Evolutionary conservation across 345 rosid genomes (phyloP).

Genomic region (Noccaea bulbosa): DNA sequence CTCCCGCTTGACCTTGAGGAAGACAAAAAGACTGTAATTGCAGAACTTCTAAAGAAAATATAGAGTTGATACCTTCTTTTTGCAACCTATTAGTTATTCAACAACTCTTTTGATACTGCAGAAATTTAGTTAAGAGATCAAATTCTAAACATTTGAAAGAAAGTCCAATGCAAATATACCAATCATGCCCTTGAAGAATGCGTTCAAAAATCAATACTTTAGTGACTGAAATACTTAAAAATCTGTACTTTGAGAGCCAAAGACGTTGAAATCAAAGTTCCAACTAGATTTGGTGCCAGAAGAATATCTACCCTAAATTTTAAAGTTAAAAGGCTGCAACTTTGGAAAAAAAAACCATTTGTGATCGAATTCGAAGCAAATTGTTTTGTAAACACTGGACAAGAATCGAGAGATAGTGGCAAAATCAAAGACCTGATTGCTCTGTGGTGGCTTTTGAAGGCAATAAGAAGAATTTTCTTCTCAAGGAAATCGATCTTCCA

Average conservation of each 20-base stretch:
- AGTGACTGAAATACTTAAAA: neutral
- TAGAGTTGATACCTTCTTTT: neutral
- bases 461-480: conserved; percentile 50
- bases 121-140: neutral
- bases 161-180: neutral
- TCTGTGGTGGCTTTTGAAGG: conserved; percentile 80
- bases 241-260: neutral
- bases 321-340: conserved; percentile 17
- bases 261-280: neutral
- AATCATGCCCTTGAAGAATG: conserved; percentile 1
- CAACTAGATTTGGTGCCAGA: neutral
- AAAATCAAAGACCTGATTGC: conserved; percentile 53
- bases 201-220: neutral
- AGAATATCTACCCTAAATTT: neutral
- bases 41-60: neutral
- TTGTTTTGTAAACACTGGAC: neutral
- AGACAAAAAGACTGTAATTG: neutral
- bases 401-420: conserved; percentile 1
- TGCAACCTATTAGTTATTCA: neutral
- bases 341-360: neutral
- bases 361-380: neutral
- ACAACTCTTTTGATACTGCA: neutral
- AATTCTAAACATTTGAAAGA: neutral
- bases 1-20: conserved; percentile 65
- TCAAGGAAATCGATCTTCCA: conserved; percentile 27